phyloP scores from a whole-genome alignment of 2,329 filamentous ascomycete genomes.

The Paraphaeosphaeria sporulosa region DNA sequence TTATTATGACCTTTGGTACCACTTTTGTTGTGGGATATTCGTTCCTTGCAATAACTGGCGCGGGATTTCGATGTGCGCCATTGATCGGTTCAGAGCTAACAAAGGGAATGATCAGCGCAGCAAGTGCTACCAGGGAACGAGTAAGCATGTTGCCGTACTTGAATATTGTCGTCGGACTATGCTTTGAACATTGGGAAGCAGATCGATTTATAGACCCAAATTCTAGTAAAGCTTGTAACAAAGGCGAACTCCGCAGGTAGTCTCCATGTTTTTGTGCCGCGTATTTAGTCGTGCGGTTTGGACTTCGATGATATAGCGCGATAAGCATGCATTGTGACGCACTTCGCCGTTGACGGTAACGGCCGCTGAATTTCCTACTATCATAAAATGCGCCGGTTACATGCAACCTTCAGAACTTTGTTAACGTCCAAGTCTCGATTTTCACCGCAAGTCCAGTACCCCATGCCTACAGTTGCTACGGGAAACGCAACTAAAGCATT shows the following conservation, averaged over 20 bases:
- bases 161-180: not conserved
- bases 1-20: slow-evolving; percentile 67
- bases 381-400: not conserved
- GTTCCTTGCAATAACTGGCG: not conserved
- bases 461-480: not conserved
- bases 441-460: not conserved
- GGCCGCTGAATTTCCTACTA: not conserved
- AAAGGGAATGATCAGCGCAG: slow-evolving; percentile 2
- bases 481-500: too few relatives aligned
- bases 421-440: not conserved
- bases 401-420: not conserved
- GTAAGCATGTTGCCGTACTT: not conserved
- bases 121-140: not conserved
- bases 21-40: slow-evolving; percentile 51
- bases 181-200: not conserved
- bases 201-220: not conserved
- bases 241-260: not conserved
- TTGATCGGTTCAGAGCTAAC: not conserved
- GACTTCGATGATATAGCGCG: not conserved
- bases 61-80: not conserved
- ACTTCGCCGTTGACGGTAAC: not conserved
- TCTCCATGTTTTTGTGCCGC: not conserved
- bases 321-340: not conserved
- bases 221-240: not conserved
- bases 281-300: not conserved